Conservation (phyloP, 345 rosid genomes). For the Adansonia digitata region DNA sequence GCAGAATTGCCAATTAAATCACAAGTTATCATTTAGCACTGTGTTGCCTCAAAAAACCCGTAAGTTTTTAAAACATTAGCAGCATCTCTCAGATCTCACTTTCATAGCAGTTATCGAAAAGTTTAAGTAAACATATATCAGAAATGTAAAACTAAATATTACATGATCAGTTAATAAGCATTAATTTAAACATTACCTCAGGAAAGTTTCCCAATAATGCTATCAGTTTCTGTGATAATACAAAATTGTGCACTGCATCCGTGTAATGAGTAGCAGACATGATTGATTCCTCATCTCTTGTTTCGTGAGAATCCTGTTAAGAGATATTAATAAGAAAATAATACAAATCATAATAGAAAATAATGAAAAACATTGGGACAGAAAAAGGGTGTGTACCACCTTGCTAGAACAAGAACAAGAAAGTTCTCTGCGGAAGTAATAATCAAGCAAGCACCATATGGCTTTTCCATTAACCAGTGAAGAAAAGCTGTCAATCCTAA, state of each 20-base stretch:
- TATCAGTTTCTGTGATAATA: constrained; percentile 75
- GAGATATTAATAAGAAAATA: constrained; percentile 13
- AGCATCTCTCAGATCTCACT: background rate
- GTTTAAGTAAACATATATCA: background rate
- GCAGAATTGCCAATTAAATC: background rate
- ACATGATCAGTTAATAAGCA: background rate
- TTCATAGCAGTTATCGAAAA: background rate
- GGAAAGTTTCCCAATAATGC: constrained; percentile 79
- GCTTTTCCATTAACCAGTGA: constrained; percentile 82
- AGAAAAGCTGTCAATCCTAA: constrained; percentile 41
- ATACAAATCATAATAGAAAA: constrained; percentile 9
- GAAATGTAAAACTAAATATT: background rate
- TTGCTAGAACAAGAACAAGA: constrained; percentile 49
- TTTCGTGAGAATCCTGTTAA: constrained; percentile 42
- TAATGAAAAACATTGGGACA: background rate
- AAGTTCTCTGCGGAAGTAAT: constrained; percentile 76
- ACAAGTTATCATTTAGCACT: background rate
- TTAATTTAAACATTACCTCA: constrained; percentile 46
- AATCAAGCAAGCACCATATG: constrained; percentile 92
- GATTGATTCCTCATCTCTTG: constrained; percentile 54
- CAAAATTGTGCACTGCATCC: constrained; percentile 81
- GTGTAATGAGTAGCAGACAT: constrained; percentile 55
- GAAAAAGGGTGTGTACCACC: constrained; percentile 32
- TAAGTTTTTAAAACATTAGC: background rate
- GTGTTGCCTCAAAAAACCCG: constrained; percentile 1